phyloP scores from a whole-genome alignment of 495 filamentous ascomycete species.

The Friedmanniomyces endolithicus region DNA sequence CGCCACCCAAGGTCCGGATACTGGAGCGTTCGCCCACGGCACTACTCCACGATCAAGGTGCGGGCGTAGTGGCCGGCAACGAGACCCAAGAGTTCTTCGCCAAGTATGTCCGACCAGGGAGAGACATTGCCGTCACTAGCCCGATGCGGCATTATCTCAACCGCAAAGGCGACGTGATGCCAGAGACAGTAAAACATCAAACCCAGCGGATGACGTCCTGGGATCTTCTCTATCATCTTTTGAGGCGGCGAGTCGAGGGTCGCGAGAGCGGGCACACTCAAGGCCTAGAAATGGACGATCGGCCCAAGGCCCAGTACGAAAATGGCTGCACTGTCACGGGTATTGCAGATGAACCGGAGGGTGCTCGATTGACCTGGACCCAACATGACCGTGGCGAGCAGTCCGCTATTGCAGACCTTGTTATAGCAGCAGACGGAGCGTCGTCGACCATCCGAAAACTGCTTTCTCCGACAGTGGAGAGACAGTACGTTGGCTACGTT shows the following conservation, averaged over 20 bases:
- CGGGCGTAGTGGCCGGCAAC: constrained; percentile 40
- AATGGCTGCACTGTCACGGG: constrained; percentile 38
- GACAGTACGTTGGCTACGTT: constrained; percentile 45
- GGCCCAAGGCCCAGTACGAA: constrained; percentile 34
- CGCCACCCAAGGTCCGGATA: constrained; percentile 34
- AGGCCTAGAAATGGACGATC: constrained; percentile 26
- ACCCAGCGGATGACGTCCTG: constrained; percentile 41
- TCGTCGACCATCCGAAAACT: constrained; percentile 41
- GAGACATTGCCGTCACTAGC: constrained; percentile 29
- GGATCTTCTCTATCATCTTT: constrained; percentile 42
- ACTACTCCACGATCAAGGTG: constrained; percentile 43
- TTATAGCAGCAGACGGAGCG: constrained; percentile 46
- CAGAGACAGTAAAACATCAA: constrained; percentile 26
- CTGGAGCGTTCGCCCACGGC: constrained; percentile 40
- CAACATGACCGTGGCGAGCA: constrained; percentile 25
- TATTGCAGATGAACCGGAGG: constrained; percentile 29
- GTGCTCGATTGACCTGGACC: constrained; percentile 9
- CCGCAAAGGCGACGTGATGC: constrained; percentile 32
- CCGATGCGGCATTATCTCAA: constrained; percentile 35
- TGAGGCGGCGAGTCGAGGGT: constrained; percentile 45
- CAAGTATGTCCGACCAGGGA: constrained; percentile 23
- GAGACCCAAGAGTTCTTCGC: constrained; percentile 28
- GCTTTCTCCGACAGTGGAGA: constrained; percentile 33
- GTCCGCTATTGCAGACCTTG: constrained; percentile 34
- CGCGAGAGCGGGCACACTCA: constrained; percentile 36